These are phyloP conservation scores for Phaeophleospora eucalypticola DNA, from an alignment of 2,329 filamentous ascomycete genomes.

Conservation along the genomic window DNA sequence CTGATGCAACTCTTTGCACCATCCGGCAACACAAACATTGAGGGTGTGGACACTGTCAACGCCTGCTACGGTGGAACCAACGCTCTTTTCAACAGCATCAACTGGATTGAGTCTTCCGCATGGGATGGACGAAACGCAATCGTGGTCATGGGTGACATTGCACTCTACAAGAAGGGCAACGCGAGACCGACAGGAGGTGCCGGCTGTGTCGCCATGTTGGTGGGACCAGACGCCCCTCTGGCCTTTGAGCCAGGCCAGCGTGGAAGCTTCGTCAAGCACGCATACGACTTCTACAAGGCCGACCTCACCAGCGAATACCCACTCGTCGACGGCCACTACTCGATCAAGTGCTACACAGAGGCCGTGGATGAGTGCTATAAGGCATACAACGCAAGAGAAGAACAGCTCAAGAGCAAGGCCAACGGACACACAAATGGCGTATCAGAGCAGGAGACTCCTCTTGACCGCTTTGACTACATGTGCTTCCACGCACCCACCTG, in stretches of 20 bases:
- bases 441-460: slow-evolving; percentile 40
- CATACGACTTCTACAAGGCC: slow-evolving; percentile 55
- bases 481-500: slow-evolving; percentile 53
- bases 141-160: slow-evolving; percentile 52
- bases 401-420: slow-evolving; percentile 41
- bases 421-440: slow-evolving; percentile 41
- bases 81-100: slow-evolving; percentile 51
- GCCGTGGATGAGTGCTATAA: slow-evolving; percentile 52
- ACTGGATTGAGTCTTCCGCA: slow-evolving; percentile 52
- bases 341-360: slow-evolving; percentile 51
- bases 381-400: slow-evolving; percentile 49
- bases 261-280: slow-evolving; percentile 49
- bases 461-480: slow-evolving; percentile 54
- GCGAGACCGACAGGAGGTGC: slow-evolving; percentile 51
- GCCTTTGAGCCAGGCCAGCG: slow-evolving; percentile 49
- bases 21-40: slow-evolving; percentile 51
- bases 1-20: slow-evolving; percentile 51
- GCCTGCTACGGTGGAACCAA: slow-evolving; percentile 54
- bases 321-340: slow-evolving; percentile 51
- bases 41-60: slow-evolving; percentile 52
- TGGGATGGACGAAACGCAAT: slow-evolving; percentile 53
- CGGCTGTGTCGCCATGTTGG: slow-evolving; percentile 52
- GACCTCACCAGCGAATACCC: slow-evolving; percentile 53
- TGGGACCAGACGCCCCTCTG: slow-evolving; percentile 49
- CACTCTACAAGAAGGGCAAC: slow-evolving; percentile 52